Evolutionary conservation across 257 asterid genomes (phyloP), one percentile per base, ranked within the genome.

Genomic region (Plantago ovata): DNA sequence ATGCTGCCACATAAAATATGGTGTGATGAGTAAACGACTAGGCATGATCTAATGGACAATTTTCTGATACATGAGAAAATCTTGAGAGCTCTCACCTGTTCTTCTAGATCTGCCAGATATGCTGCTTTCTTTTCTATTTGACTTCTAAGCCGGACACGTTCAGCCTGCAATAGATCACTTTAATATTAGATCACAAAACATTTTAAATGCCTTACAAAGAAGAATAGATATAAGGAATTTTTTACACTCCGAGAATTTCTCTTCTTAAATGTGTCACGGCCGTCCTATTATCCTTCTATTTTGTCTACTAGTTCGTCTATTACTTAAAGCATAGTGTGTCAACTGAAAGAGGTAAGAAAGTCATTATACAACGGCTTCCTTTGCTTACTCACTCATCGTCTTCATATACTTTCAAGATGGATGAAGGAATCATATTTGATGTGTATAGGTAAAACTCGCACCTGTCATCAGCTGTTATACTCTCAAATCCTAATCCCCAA

Each of bases 101-200:
- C 97, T 72, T 89, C 97, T 74, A 89, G 82, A 78, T 93, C 98
- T 71, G 76, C 77, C 71, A 93, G 73, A 75, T 93, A 93, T 10
- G 98, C 83, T 53, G 90, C 80, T 77, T 93, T 93, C 81, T 93
- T 93, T 54, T 86, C 95, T 63, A 84, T 82, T 66, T 90, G 84
- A 71, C 57, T 93, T 65, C 83, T 80, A 71, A 89, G 75, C 61
- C 84, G 86, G 67, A 72, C 74, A 18, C 92, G 80, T 72, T 93
- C 97, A 42, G 71, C 77, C 98, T 93, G 87, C 76, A 71, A 62
- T 63, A 49, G 62, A 43, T 57, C 56, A 63, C 15, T 54, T 55
- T 47, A 55, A 48, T 54, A 52, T 53, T 66, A 18, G 40, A 56
- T 53, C 56, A 15, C 50, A 16, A 15, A 52, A 61, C 32, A 48